Base-by-base conservation (phyloP, 2,329 filamentous ascomycete genomes). In the Furcasterigmium furcatum region DNA sequence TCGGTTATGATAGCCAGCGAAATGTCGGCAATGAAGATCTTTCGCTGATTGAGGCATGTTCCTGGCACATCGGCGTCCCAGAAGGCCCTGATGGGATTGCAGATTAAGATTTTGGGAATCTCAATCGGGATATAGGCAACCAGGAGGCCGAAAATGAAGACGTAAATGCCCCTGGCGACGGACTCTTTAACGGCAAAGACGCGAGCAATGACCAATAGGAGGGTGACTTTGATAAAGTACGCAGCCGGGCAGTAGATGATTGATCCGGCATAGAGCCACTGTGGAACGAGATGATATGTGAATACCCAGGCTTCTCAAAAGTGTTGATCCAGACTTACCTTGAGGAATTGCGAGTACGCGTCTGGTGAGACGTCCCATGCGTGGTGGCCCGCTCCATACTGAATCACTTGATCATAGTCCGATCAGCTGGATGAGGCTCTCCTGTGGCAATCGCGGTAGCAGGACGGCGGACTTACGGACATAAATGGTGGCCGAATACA, bases 11-110 rank as follows among this genome's bases (percentile, higher is more conserved):
- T 54, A 39, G 56, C 60, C 12, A 63, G 44, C 9, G 56, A 50
- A 1, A 57, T 55, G 35, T 66, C 64, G 8, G 56, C 52, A 5
- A 60, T 52, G 44, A 66, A 67, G 8, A 67, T 30, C 27, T 54
- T 54, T 7, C 51, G 44, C 30, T 62, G 55, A 21, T 62, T 49
- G 19, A 66, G 49, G 49, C 64, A 67, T 12, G 44, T 51, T 3
- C 48, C 50, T 6, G 50, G 21, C 9, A 57, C 46, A 3, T 36
- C 34, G 9, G 44, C 35, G 42, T 55, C 44, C 57, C 57, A 60
- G 43, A 52, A 55, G 3, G 46, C 46, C 3, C 22, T 6, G 36
- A 59, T 54, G 10, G 58, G 58, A 5, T 24, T 36, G 47, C 57
- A 59, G 20, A 58, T 46, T 24, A 44, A n/a, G 18, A 45, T 52